phyloP scores from a whole-genome alignment of 371 early-diverging fungal genomes.

The Rhizopus arrhizus region DNA sequence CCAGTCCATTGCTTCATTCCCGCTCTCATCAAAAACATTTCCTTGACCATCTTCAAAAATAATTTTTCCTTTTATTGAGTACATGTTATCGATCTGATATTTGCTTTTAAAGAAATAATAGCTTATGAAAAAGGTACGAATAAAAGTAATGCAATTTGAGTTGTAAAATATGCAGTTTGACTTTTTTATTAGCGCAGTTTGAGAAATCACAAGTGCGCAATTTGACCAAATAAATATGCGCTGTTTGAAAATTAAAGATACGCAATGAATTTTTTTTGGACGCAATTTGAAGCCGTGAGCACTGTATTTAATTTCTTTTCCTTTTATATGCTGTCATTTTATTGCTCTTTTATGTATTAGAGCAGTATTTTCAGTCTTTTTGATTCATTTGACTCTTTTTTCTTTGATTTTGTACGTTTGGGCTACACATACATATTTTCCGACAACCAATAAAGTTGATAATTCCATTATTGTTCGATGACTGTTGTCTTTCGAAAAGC shows the following conservation, averaged over 20 bases:
- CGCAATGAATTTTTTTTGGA: conserved; percentile 5
- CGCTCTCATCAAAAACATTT: conserved; percentile 17
- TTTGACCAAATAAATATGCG: conserved; percentile 7
- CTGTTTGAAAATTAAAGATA: no score
- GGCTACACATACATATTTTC: no score
- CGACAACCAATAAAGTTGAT: no score
- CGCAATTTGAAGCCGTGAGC: conserved; percentile 5
- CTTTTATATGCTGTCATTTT: no score
- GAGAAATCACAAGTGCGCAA: conserved; percentile 6
- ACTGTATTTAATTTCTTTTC: no score
- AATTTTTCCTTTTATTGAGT: not conserved
- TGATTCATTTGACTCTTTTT: no score
- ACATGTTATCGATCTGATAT: not conserved
- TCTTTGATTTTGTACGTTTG: no score
- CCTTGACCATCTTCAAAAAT: conserved; percentile 17
- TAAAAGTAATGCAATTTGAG: not conserved
- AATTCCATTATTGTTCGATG: no score
- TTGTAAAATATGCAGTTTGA: conserved; percentile 2
- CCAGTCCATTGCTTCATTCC: conserved; percentile 16
- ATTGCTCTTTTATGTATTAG: no score
- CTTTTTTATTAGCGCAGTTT: conserved; percentile 6
- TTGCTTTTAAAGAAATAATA: not conserved
- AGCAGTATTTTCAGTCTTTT: no score
- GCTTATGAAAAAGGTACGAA: not conserved
- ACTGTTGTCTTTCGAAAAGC: no score